Base-by-base conservation (phyloP, 129 eudicot genomes). In the Lactuca saligna region DNA sequence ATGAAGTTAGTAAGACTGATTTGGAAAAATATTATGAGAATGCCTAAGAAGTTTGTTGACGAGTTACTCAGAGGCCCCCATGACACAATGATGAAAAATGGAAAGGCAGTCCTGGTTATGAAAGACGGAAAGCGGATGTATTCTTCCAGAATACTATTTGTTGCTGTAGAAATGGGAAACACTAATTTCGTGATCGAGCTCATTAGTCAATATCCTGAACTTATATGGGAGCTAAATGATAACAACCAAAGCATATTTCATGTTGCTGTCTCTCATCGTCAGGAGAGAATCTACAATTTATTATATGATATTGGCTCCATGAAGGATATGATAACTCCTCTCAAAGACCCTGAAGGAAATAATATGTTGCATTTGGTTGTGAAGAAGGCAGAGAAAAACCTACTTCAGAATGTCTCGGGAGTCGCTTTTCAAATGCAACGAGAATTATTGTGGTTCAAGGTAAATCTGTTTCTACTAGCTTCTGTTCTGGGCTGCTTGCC, bases 351-450 rank as follows among this genome's bases (percentile, higher is more conserved):
- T 0, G 29, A 62, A 6, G 46, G 13, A 1, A 81, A 81, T 41
- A 62, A 55, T 11, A 72, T 81, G 57, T 61, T 81, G 57, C 85
- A 77, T 72, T 48, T 77, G 29, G 85, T 73, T 10, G 82, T 58
- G 3, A 73, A 7, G 35, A 61, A 6, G 17, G 59, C 63, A 3
- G 58, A 57, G 1, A 63, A 59, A 57, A 66, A 54, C 57, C 75
- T 17, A 35, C 75, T 77, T 4, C 55, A 48, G 4, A 11, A 17
- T 15, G 72, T 77, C 4, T 67, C 76, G 6, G 85, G 85, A 15
- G 82, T 46, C 25, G 85, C 81, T 61, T 77, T 81, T 15, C 79
- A 76, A 10, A 58, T 81, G 65, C 85, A 81, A 38, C 66, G 64
- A 0, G 66, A 76, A 42, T 10, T 76, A 8, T 9, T 70, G 4